Evolutionary conservation across 108 stramenopile genomes (phyloP).

Genomic region (Nitzschia inconspicua): DNA sequence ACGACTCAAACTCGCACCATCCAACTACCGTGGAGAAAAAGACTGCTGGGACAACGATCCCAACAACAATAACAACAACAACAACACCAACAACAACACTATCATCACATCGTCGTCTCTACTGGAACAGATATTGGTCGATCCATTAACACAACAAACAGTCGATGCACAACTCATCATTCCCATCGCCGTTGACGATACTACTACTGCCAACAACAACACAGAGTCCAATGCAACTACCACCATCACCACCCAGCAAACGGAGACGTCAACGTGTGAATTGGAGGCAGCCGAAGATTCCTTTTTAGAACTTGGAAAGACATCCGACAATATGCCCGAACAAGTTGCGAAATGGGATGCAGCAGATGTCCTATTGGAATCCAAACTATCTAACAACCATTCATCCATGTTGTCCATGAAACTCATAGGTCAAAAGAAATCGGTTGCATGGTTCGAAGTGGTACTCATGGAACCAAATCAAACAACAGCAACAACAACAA

Average conservation of each 20-base stretch:
- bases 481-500: too few species aligned
- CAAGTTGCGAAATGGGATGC: slow-evolving; percentile 58
- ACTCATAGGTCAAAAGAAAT: slow-evolving; percentile 38
- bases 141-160: slow-evolving; percentile 40
- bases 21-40: slow-evolving; percentile 38
- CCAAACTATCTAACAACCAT: slow-evolving; percentile 1
- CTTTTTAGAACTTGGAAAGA: slow-evolving; percentile 64
- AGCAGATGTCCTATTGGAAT: slow-evolving; percentile 17
- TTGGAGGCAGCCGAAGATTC: slow-evolving; percentile 62
- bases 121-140: slow-evolving; percentile 49
- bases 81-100: slow-evolving; percentile 25
- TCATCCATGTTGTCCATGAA: slow-evolving; percentile 19
- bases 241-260: slow-evolving; percentile 7
- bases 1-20: slow-evolving; percentile 50
- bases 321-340: slow-evolving; percentile 44
- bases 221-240: too few species aligned
- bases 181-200: not conserved
- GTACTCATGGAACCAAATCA: slow-evolving; percentile 25
- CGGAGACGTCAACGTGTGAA: slow-evolving; percentile 36
- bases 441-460: slow-evolving; percentile 68
- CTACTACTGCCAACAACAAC: too few species aligned
- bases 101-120: slow-evolving; percentile 6
- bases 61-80: slow-evolving; percentile 30
- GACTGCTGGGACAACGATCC: slow-evolving; percentile 34
- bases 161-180: slow-evolving; percentile 31